These are phyloP conservation scores for Geranomyces michiganensis DNA, from an alignment of 192 early-diverging fungal species.

Conservation along the genomic window DNA sequence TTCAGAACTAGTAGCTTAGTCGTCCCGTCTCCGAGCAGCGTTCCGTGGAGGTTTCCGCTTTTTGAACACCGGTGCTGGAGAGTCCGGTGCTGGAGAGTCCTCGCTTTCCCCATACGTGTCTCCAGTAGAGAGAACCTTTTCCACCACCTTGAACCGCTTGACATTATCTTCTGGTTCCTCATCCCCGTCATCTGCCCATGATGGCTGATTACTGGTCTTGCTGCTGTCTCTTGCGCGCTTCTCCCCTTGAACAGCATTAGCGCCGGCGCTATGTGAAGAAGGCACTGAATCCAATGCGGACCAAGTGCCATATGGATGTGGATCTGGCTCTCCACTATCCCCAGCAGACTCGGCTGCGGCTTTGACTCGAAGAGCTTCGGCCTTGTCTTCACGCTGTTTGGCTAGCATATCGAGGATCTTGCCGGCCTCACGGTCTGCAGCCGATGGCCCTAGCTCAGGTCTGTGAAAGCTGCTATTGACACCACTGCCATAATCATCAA, in stretches of 20 bases:
- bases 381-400: not conserved
- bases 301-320: slow-evolving; percentile 29
- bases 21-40: slow-evolving; percentile 1
- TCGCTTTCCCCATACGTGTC: not conserved
- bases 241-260: not conserved
- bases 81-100: not conserved
- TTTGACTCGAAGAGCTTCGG: not conserved
- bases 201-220: not conserved
- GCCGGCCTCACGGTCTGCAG: not conserved
- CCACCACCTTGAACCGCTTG: slow-evolving; percentile 18
- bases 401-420: not conserved
- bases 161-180: slow-evolving; percentile 27
- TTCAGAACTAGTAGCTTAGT: too few species aligned
- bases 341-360: not conserved
- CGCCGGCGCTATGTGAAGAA: not conserved
- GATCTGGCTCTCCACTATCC: not conserved
- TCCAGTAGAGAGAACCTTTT: slow-evolving; percentile 13
- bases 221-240: slow-evolving; percentile 2
- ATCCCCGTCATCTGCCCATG: slow-evolving; percentile 33
- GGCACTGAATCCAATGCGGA: slow-evolving; percentile 4
- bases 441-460: not conserved
- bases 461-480: slow-evolving; percentile 6
- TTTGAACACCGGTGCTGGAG: slow-evolving; percentile 24
- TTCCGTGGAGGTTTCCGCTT: slow-evolving; percentile 25
- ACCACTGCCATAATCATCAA: not conserved